A percentile compares a stretch with the other conserved stretches of the same genome.
Evolutionary conservation across 2,329 filamentous ascomycete species (phyloP).

Genomic region (Diaporthe velutina): DNA sequence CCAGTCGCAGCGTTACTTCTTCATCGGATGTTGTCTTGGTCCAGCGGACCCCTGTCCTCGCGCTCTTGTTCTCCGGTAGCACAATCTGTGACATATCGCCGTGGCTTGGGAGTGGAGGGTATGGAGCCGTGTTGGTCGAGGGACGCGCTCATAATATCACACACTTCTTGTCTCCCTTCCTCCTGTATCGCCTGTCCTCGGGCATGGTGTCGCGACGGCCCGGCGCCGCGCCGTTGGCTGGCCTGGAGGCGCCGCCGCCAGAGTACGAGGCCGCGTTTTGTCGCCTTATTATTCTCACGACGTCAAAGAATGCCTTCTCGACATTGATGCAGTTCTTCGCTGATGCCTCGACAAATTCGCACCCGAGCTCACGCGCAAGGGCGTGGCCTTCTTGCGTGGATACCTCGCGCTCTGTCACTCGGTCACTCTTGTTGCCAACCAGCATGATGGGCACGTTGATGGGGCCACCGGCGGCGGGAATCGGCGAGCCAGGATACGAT

Average conservation of each 20-base stretch:
- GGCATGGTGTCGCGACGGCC: constrained; percentile 42
- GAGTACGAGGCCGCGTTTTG: constrained; percentile 75
- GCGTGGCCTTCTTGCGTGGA: constrained; percentile 96
- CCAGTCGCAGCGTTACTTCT: constrained; percentile 16
- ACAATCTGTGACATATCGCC: constrained; percentile 23
- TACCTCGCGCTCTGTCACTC: constrained; percentile 94
- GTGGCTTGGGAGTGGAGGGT: not conserved
- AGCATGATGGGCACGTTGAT: constrained; percentile 94
- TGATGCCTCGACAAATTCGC: constrained; percentile 96
- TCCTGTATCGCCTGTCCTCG: constrained; percentile 47
- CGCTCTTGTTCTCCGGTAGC: constrained; percentile 11
- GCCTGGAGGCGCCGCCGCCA: constrained; percentile 50
- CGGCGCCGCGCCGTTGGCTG: constrained; percentile 47
- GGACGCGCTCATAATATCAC: constrained; percentile 55
- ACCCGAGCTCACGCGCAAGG: constrained; percentile 90
- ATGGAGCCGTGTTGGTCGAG: not conserved
- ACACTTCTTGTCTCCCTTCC: constrained; percentile 53
- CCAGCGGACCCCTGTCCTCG: constrained; percentile 6
- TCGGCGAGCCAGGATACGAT: constrained; percentile 81
- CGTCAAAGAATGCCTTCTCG: constrained; percentile 98
- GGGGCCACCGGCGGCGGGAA: constrained; percentile 70
- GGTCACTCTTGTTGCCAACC: constrained; percentile 98
- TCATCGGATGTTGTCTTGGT: constrained; percentile 9
- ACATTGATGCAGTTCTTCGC: constrained; percentile 99
- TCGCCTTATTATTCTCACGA: constrained; percentile 88